These are phyloP conservation scores for Cochlearia excelsa DNA, from an alignment of 345 rosid genomes.

Conservation along the genomic window DNA sequence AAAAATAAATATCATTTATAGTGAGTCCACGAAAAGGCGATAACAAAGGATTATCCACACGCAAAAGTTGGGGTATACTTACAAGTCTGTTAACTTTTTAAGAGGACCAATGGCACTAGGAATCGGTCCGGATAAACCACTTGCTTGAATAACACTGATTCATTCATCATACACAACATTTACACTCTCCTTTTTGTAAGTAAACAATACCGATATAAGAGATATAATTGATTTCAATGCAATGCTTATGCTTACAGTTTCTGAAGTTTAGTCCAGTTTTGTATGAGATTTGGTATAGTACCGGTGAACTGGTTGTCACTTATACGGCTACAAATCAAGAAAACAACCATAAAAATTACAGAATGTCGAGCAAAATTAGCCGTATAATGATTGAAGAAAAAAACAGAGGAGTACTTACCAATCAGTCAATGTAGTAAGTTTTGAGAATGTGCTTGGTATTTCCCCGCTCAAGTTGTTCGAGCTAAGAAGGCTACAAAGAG, in stretches of 20 bases:
- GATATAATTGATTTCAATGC: not conserved
- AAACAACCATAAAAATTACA: not conserved
- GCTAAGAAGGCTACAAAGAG: constrained; percentile 38
- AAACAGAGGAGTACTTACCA: constrained; percentile 36
- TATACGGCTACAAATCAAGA: constrained; percentile 38
- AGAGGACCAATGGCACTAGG: constrained; percentile 36
- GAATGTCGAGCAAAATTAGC: not conserved
- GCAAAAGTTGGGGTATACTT: not conserved
- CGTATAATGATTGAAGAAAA: not conserved
- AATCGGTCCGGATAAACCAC: constrained; percentile 59
- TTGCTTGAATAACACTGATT: constrained; percentile 44
- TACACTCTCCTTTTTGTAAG: not conserved
- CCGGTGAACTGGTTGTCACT: constrained; percentile 53
- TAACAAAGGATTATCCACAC: not conserved
- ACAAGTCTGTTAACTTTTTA: constrained; percentile 35
- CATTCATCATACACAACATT: not conserved
- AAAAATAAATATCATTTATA: constrained; percentile 5
- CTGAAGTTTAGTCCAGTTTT: constrained; percentile 45
- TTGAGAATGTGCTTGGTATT: constrained; percentile 48
- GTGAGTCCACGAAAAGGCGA: not conserved
- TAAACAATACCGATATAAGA: not conserved
- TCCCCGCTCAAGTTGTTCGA: constrained; percentile 54
- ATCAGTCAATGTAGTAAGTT: constrained; percentile 41
- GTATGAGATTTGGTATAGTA: constrained; percentile 49
- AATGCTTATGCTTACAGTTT: constrained; percentile 45